Base-by-base conservation (phyloP, 257 asterid genomes). In the Coffea canephora region DNA sequence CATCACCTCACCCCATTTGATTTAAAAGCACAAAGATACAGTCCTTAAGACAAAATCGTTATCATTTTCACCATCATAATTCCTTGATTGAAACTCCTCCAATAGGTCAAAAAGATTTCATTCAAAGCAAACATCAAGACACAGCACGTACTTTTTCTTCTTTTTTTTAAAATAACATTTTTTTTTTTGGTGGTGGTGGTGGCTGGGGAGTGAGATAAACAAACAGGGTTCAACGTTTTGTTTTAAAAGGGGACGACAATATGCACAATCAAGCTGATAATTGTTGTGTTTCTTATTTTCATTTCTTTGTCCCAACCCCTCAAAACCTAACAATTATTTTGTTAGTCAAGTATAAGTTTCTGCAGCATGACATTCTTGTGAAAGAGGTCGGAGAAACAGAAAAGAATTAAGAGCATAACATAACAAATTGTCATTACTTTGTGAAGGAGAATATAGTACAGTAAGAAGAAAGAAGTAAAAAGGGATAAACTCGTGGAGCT, bases 401-500 rank as follows among this genome's bases (percentile, higher is more conserved):
- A 59, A 23, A 3, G 14, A 49, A 8, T 3, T 13, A 15, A 54
- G 0, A 19, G 15, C 34, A 31, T 31, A 19, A 3, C 1, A 55
- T 0, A 16, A 55, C 62, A 55, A 16, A 9, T 15, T 62, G 3
- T 62, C 15, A 31, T 31, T 27, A 27, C 27, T 27, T 27, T 27
- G 34, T 31, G 34, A 31, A 31, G 34, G 0, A 31, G 34, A 31
- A 31, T 31, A 0, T 31, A 31, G 34, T 31, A 31, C 34, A 1
- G 3, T 7, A 27, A 3, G 27, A 18, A 12, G 43, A 27, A 27
- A 65, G 4, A 31, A 8, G 5, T 19, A 31, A 10, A 65, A 65
- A 27, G n/a, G 49, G 46, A 75, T 75, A 14, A 62, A 46, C 13
- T 64, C 1, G 69, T 7, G 79, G 71, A 75, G 71, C 79, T 27